phyloP scores from a whole-genome alignment of 805 yeast species.

The Kurtzmaniella cleridarum region DNA sequence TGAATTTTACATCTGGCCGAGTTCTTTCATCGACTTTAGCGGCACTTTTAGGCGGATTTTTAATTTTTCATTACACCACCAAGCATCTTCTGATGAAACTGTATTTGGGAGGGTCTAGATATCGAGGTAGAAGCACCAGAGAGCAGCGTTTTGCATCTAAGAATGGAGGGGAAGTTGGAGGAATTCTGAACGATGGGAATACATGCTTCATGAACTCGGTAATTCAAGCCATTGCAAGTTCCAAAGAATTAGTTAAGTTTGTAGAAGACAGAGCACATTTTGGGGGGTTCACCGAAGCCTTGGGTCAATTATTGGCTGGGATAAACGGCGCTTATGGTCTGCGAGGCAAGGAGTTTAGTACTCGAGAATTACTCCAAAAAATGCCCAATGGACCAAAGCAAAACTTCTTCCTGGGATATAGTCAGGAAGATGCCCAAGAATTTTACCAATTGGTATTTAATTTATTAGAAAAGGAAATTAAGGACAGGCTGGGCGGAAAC shows the following conservation, averaged over 20 bases:
- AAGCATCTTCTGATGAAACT: conserved; percentile 2
- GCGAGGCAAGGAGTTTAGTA: conserved; percentile 55
- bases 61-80: conserved; percentile 3
- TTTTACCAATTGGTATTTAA: conserved; percentile 77
- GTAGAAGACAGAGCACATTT: conserved; percentile 28
- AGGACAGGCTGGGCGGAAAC: conserved; percentile 19
- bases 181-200: conserved; percentile 84
- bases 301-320: conserved; percentile 47
- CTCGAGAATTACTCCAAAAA: conserved; percentile 53
- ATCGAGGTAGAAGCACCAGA: conserved; percentile 4
- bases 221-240: conserved; percentile 74
- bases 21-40: conserved; percentile 10
- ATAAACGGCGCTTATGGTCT: conserved; percentile 53
- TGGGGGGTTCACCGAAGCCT: conserved; percentile 45
- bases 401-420: conserved; percentile 74
- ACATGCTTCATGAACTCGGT: conserved; percentile 95
- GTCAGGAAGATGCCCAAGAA: conserved; percentile 96
- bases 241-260: conserved; percentile 53
- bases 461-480: conserved; percentile 54
- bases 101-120: conserved; percentile 1
- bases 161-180: conserved; percentile 76
- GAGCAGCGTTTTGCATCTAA: conserved; percentile 39
- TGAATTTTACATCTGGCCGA: background rate
- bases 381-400: conserved; percentile 78
- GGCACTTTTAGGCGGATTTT: conserved; percentile 4